A percentile compares a stretch with the other conserved stretches of the same genome.
These are phyloP conservation scores for Colletotrichum endophyticum DNA, from an alignment of 2,329 filamentous ascomycete species.

Conservation along the genomic window DNA sequence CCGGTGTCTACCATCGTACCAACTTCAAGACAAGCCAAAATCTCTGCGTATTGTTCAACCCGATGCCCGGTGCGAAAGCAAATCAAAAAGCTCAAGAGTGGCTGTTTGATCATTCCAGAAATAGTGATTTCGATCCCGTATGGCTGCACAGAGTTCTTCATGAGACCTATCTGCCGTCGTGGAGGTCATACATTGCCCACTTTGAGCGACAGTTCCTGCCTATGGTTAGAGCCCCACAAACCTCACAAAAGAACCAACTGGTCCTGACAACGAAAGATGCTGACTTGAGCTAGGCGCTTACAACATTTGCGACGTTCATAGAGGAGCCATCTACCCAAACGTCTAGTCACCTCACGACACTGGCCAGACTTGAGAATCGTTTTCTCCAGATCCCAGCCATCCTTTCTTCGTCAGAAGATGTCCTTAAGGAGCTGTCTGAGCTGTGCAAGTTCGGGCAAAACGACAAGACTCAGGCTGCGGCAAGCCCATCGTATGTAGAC, in stretches of 20 bases:
- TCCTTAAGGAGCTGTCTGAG: slow-evolving; percentile 8
- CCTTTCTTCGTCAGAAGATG: neutral
- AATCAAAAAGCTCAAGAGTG: neutral
- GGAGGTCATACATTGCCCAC: neutral
- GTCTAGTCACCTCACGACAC: neutral
- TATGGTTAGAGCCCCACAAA: neutral
- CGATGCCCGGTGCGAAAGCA: neutral
- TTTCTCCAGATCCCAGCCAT: neutral
- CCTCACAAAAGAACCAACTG: neutral
- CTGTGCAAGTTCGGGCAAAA: neutral
- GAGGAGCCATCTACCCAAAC: neutral
- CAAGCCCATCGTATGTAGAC: neutral
- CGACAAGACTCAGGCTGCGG: neutral
- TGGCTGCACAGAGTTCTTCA: neutral
- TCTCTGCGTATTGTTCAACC: neutral
- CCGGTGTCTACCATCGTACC: neutral
- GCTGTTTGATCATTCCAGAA: neutral
- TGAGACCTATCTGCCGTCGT: neutral
- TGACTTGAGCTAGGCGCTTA: neutral
- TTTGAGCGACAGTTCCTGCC: neutral
- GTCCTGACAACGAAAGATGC: no score
- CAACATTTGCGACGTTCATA: neutral
- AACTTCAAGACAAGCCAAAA: neutral
- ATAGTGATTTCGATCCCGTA: neutral
- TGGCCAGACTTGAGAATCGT: neutral